Base-by-base conservation (phyloP, 345 rosid genomes). In the Acer negundo region DNA sequence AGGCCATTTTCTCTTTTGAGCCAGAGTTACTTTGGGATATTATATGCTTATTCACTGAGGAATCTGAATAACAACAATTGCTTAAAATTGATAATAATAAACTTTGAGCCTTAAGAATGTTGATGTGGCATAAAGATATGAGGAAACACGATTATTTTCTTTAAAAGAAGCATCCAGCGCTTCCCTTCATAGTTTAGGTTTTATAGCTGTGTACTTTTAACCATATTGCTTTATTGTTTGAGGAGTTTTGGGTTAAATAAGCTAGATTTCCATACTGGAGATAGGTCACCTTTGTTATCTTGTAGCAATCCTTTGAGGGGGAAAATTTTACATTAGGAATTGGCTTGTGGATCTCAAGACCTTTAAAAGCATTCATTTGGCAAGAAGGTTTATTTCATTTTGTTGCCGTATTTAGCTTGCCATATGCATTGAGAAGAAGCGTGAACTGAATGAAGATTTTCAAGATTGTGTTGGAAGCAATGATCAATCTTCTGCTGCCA, bases 401-500 rank as follows among this genome's bases (percentile, higher is more conserved):
- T 77, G 24, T 62, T 73, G 78, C 72, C 73, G 79, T 83, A 51
- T 74, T 62, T 89, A 94, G 98, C 97, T 96, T 82, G 91, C 98
- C 47, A 91, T 94, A 79, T 96, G 99, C 88, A 91, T 96, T 76
- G 97, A 94, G 79, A 94, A 81, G 89, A 96, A 89, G 88, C 84
- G 85, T 73, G 94, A 94, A 80, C 75, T 88, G 75, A 90, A 88
- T 84, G 99, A 91, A 82, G 99, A 90, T 55, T 92, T 91, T 77
- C 81, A 89, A 75, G 98, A 96, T 85, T 90, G 97, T 87, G 76
- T 88, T 76, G 97, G 88, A 81, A 89, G 90, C 83, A 85, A 85
- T 19, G 95, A 89, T 75, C 76, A 83, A 74, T 72, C 77, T 62
- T 82, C 81, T 64, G 80, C 78, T 65, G 64, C 76, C 51, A 70